Base-by-base conservation (phyloP, 139 green algal species). In the Diplosphaera chodatii region DNA sequence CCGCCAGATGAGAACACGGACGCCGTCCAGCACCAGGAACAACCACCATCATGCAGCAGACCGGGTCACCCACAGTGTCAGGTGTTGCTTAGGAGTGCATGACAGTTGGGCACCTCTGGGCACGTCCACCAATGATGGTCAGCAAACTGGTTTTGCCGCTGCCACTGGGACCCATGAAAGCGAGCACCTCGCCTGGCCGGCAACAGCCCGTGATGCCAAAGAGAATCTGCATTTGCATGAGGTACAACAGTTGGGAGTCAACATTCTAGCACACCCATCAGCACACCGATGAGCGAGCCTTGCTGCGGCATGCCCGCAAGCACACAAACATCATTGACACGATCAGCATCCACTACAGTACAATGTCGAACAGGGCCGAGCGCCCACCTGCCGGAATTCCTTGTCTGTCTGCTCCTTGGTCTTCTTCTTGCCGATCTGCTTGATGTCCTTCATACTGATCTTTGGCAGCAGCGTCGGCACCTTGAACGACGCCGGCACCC, bases 101-200 rank as follows among this genome's bases (percentile, higher is more conserved):
- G n/a, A 10, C 37, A 48, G 37, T 48, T 48, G 6, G 37, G 34
- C 67, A 80, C 69, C 73, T 77, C 13, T 83, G 82, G 20, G 80
- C 84, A 1, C 90, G 77, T 25, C 80, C 85, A 27, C 85, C 87
- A 41, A 95, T 68, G 63, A 95, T 76, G 20, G 77, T 86, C 33
- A 96, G 77, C 64, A 96, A 80, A 1, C 77, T 85, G 27, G 86
- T 95, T 77, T 97, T 97, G 68, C 90, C 91, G 40, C 70, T 81
- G 29, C 90, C 90, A 55, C 48, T 80, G 22, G 90, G 90, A 1
- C 89, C 87, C 81, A 86, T 84, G 18, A 83, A 68, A 0, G 84
- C 84, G 67, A 88, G 67, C 29, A 88, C 75, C 68, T 90, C 82
- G 4, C 81, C 81, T 1, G 84, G 84, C 23, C 63, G 73, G 29